Conservation (phyloP, 352 stramenopile genomes). For the Phytophthora multivora region DNA sequence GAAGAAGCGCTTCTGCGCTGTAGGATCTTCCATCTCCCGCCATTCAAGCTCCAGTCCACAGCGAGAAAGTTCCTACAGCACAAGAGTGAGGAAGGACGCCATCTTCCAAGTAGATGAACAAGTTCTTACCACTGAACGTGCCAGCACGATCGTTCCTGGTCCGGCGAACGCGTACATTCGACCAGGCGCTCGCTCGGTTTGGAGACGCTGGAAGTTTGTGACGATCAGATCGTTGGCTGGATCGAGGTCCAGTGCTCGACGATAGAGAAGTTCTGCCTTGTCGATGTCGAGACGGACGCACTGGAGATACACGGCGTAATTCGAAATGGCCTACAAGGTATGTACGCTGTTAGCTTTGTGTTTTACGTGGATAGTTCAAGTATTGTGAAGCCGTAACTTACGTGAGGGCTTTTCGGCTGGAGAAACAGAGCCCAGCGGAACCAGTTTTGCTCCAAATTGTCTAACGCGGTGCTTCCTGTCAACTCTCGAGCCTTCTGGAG, state of each 20-base stretch:
- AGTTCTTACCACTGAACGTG: slow-evolving; percentile 39
- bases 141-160: slow-evolving; percentile 52
- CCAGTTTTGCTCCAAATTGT: slow-evolving; percentile 52
- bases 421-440: slow-evolving; percentile 75
- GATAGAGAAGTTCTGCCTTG: slow-evolving; percentile 69
- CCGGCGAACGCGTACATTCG: slow-evolving; percentile 57
- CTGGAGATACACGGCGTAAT: slow-evolving; percentile 69
- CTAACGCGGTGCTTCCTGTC: slow-evolving; percentile 16
- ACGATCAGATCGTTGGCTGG: slow-evolving; percentile 52
- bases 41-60: slow-evolving; percentile 28
- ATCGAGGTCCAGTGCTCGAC: slow-evolving; percentile 61
- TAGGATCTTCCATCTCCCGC: slow-evolving; percentile 54
- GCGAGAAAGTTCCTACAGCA: slow-evolving; percentile 15
- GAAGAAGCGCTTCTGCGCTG: slow-evolving; percentile 47
- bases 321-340: slow-evolving; percentile 52
- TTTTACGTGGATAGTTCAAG: too few relatives aligned
- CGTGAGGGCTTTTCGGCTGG: slow-evolving; percentile 51
- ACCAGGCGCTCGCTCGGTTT: slow-evolving; percentile 52
- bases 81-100: background rate
- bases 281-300: slow-evolving; percentile 63
- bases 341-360: too few relatives aligned
- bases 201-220: slow-evolving; percentile 65
- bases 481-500: slow-evolving; percentile 34
- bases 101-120: background rate
- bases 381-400: slow-evolving; percentile 18